A percentile compares a stretch with the other conserved stretches of the same genome.
phyloP scores from a whole-genome alignment of 2,329 filamentous ascomycete genomes.

The Diplodia sapinea region DNA sequence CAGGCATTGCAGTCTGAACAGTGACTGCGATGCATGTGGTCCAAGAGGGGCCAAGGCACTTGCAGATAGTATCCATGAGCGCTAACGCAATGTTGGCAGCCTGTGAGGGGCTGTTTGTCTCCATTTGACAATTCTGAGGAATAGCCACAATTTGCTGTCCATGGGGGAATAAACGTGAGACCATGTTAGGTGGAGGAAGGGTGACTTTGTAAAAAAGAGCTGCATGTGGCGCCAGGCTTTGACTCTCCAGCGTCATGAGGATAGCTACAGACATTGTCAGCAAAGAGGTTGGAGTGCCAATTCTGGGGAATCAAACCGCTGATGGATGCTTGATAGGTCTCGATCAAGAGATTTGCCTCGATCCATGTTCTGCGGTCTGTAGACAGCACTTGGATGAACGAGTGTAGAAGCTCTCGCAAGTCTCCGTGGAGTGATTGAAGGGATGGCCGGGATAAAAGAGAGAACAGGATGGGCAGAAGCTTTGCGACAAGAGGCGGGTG shows the following conservation, averaged over 20 bases:
- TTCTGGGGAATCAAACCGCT: conserved; percentile 44
- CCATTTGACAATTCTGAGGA: conserved; percentile 48
- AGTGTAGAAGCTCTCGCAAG: conserved; percentile 44
- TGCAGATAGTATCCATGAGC: conserved; percentile 3
- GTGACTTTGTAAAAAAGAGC: conserved; percentile 38
- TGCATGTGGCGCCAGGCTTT: conserved; percentile 35
- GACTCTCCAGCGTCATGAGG: conserved; percentile 49
- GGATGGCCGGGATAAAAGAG: conserved; percentile 52
- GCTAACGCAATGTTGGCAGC: conserved; percentile 40
- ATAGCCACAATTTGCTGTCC: conserved; percentile 50
- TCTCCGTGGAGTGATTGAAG: conserved; percentile 50
- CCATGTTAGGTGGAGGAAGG: conserved; percentile 50
- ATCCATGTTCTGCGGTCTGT: conserved; percentile 46
- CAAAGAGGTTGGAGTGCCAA: not conserved
- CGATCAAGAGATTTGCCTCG: conserved; percentile 42
- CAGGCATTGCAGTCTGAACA: not conserved
- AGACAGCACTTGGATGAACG: conserved; percentile 46
- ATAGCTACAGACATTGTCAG: conserved; percentile 48
- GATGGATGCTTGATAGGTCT: conserved; percentile 50
- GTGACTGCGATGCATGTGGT: not conserved
- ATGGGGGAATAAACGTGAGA: conserved; percentile 47
- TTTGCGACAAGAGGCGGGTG: conserved; percentile 59
- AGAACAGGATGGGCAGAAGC: conserved; percentile 60
- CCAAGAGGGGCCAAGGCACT: not conserved
- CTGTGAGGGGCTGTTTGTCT: conserved; percentile 37